Evolutionary conservation across 1,284 basidiomycete genomes (phyloP).

Genomic region (Rhizoctonia solani): DNA sequence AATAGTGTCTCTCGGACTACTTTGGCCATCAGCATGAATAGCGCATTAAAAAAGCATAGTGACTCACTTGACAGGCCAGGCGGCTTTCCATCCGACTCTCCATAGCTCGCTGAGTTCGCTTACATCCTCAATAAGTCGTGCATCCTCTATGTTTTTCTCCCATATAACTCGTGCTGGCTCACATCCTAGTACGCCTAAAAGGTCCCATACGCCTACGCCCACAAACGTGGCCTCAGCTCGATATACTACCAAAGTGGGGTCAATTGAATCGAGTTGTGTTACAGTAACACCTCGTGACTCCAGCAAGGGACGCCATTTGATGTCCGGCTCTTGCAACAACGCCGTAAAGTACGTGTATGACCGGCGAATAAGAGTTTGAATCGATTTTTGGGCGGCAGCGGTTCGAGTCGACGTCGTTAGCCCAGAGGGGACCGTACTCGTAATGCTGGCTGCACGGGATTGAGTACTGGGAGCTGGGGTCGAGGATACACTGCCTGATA

Average conservation of each 20-base stretch:
- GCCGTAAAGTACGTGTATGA: slow-evolving; percentile 99
- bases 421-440: slow-evolving; percentile 12
- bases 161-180: slow-evolving; percentile 82
- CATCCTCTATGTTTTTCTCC: slow-evolving; percentile 92
- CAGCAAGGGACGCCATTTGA: slow-evolving; percentile 85
- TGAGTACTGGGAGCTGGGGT: slow-evolving; percentile 1
- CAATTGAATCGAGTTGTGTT: slow-evolving; percentile 95
- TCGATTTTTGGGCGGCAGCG: slow-evolving; percentile 71
- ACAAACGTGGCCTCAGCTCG: slow-evolving; percentile 98
- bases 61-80: slow-evolving; percentile 88
- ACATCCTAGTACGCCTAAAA: slow-evolving; percentile 86
- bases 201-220: slow-evolving; percentile 93
- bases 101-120: slow-evolving; percentile 91
- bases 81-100: slow-evolving; percentile 86
- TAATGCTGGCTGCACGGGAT: slow-evolving; percentile 27
- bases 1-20: slow-evolving; percentile 85
- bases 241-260: slow-evolving; percentile 95
- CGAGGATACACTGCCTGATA: background rate
- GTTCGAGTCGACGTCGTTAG: slow-evolving; percentile 50
- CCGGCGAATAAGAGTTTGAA: slow-evolving; percentile 81
- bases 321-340: slow-evolving; percentile 94
- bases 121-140: slow-evolving; percentile 82
- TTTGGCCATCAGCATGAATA: slow-evolving; percentile 29
- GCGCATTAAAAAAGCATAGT: slow-evolving; percentile 34
- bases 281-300: slow-evolving; percentile 90